Base-by-base conservation (phyloP, 2,329 filamentous ascomycete species). In the Ceratocystis ficicola region DNA sequence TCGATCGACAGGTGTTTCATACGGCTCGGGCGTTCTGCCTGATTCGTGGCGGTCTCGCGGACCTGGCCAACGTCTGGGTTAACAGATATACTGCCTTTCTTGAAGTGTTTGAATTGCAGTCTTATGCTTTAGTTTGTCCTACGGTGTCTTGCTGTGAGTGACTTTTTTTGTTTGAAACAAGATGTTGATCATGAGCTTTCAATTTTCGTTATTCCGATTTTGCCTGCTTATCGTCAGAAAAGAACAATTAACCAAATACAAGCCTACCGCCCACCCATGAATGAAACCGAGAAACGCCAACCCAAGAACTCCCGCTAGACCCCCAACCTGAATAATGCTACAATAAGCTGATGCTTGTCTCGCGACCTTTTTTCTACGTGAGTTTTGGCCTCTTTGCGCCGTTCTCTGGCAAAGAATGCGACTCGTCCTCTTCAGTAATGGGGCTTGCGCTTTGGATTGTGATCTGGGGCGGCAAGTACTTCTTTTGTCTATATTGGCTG, bases 41-140 rank as follows among this genome's bases (percentile, higher is more conserved):
- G 82, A 86, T 67, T 80, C 84, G 1, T 89, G 86, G 87, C 80
- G 78, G 66, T 81, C 78, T 32, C 78, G 85, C 69, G 86, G 86
- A 1, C 73, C 79, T 5, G 86, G 86, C 0, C 80, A 83, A 48
- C 80, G 86, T 62, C 75, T 89, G 10, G 86, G 86, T 44, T 79
- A 74, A 75, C 6, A 17, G 7, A 28, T 32, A 1, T 32, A 17
- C 30, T 17, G 48, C n/a, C 48, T 22, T 20, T 17, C 8, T 20
- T 25, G 22, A 10, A 12, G 12, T 52, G 0, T 3, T 22, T 52
- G 48, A 20, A 12, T n/a, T 22, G n/a, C 52, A 15, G 12, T 17
- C 22, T 57, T 57, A 3, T 32, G 25, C 22, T 30, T 30, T 17
- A 20, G 6, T 57, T 57, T 15, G 10, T 57, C 10, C 28, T 32